Percentiles rank a stretch among this genome's conserved stretches.
phyloP scores from a whole-genome alignment of 768 basidiomycete genomes.

The Suillus paluster region DNA sequence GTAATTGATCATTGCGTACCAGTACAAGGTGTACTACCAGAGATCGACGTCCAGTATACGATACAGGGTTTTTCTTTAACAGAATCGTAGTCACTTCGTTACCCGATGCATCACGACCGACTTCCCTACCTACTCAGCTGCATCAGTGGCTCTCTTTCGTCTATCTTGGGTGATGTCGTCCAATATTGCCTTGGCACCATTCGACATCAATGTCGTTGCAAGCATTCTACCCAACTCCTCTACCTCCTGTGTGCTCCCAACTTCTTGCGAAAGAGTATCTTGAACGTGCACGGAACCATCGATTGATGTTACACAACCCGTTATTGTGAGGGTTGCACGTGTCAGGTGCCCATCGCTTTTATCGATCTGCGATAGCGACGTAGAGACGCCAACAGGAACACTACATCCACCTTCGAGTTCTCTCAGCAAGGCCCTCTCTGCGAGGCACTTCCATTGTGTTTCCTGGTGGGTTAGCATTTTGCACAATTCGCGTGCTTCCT shows the following conservation, averaged over 20 bases:
- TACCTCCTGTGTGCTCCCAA: conserved; percentile 60
- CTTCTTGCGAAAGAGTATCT: conserved; percentile 55
- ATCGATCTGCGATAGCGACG: conserved; percentile 43
- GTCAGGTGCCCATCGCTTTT: conserved; percentile 33
- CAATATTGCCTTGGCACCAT: conserved; percentile 79
- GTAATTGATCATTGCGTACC: neutral
- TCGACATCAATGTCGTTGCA: conserved; percentile 64
- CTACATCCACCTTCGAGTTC: conserved; percentile 96
- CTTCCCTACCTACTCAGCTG: conserved; percentile 31
- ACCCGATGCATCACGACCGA: too few relatives aligned
- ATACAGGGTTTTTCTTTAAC: too few relatives aligned
- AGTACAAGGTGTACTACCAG: too few relatives aligned
- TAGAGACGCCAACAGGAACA: conserved; percentile 89
- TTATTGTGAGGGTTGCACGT: conserved; percentile 54
- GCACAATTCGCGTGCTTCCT: conserved; percentile 64
- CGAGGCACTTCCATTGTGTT: conserved; percentile 77
- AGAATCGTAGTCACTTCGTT: too few relatives aligned
- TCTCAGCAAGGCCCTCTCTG: conserved; percentile 88
- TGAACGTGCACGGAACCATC: conserved; percentile 77
- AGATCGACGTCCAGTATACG: too few relatives aligned
- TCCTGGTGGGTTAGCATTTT: conserved; percentile 71
- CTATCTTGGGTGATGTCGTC: conserved; percentile 81
- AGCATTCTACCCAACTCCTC: conserved; percentile 70
- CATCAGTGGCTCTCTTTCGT: conserved; percentile 48
- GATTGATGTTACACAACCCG: conserved; percentile 85